phyloP scores from a whole-genome alignment of 352 stramenopile genomes.

The Globisporangium alternatum region DNA sequence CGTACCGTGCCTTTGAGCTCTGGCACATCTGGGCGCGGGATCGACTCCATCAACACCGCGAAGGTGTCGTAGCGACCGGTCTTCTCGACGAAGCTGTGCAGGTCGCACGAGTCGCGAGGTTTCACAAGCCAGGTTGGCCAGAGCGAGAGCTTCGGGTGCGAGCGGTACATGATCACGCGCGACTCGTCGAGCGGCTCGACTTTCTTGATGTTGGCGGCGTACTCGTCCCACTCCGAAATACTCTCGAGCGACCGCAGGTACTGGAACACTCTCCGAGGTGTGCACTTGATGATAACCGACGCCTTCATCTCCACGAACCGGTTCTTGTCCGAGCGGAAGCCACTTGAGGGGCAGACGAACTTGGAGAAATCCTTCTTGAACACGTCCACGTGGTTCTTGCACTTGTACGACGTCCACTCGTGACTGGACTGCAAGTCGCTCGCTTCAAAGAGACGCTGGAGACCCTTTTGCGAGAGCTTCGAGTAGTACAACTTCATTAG shows the following conservation, averaged over 20 bases:
- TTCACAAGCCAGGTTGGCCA: slow-evolving; percentile 81
- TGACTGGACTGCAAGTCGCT: slow-evolving; percentile 28
- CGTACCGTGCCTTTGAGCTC: slow-evolving; percentile 65
- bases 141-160: slow-evolving; percentile 67
- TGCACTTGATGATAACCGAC: slow-evolving; percentile 40
- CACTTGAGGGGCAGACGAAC: slow-evolving; percentile 10
- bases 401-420: slow-evolving; percentile 54
- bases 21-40: slow-evolving; percentile 61
- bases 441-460: slow-evolving; percentile 46
- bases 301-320: slow-evolving; percentile 79
- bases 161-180: slow-evolving; percentile 61
- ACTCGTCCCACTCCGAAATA: slow-evolving; percentile 37
- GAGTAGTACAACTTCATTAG: slow-evolving; percentile 76
- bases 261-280: slow-evolving; percentile 50
- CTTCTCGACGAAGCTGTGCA: slow-evolving; percentile 75
- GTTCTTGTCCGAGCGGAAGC: slow-evolving; percentile 27
- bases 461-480: slow-evolving; percentile 53
- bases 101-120: slow-evolving; percentile 72
- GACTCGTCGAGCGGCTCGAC: slow-evolving; percentile 71
- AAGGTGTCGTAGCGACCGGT: slow-evolving; percentile 62
- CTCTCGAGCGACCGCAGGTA: slow-evolving; percentile 52
- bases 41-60: slow-evolving; percentile 64
- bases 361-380: slow-evolving; percentile 26
- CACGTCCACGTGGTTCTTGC: slow-evolving; percentile 36
- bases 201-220: slow-evolving; percentile 32